A percentile compares a stretch with the other conserved stretches of the same genome.
Conservation (phyloP, 2,329 filamentous ascomycete genomes). For the Botrytis byssoidea region DNA sequence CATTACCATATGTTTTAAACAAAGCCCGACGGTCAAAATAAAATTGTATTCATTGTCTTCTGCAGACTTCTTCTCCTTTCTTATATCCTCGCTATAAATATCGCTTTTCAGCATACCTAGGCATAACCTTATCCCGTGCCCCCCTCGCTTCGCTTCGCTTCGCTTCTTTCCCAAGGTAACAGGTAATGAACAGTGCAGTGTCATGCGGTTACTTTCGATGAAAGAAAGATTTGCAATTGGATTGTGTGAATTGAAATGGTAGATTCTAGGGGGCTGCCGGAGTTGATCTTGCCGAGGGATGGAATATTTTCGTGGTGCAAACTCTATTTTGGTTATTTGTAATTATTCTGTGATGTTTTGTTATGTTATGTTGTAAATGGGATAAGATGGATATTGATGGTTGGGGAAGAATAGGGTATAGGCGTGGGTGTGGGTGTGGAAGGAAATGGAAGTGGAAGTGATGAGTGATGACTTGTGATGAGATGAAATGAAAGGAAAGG, state of each 20-base stretch:
- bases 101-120: not conserved
- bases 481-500: too few relatives aligned
- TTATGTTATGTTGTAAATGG: too few relatives aligned
- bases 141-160: not conserved
- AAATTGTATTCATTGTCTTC: not conserved
- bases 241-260: not conserved
- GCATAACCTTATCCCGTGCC: not conserved
- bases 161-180: not conserved
- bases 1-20: not conserved
- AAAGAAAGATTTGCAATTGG: not conserved
- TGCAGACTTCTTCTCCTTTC: not conserved
- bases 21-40: not conserved
- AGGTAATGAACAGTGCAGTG: not conserved
- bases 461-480: not conserved
- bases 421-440: too few relatives aligned
- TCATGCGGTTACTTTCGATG: not conserved
- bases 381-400: not conserved
- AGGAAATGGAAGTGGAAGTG: not conserved
- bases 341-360: too few relatives aligned
- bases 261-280: not conserved
- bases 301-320: not conserved
- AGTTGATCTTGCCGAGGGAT: not conserved
- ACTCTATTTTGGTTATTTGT: not conserved
- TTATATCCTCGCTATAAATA: not conserved
- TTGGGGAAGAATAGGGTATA: too few relatives aligned